A percentile compares a stretch with the other conserved stretches of the same genome.
Conservation (phyloP, 1,139 yeast genomes). For the Kodamaea arcana region DNA sequence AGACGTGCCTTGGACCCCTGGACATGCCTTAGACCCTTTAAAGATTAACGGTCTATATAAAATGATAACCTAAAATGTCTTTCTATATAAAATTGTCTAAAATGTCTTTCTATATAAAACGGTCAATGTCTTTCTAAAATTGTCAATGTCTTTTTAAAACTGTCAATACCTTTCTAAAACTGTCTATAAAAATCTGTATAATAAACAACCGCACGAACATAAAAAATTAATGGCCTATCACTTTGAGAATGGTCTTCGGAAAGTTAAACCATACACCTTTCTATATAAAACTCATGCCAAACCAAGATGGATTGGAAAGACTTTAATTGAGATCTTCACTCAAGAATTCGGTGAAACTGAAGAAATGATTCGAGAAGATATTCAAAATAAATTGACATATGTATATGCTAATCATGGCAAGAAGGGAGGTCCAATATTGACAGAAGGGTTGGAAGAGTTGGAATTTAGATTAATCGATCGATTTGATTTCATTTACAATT, state of each 20-base stretch:
- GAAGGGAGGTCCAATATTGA: slow-evolving; percentile 13
- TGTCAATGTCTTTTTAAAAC: no score
- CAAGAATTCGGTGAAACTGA: slow-evolving; percentile 41
- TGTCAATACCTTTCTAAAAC: no score
- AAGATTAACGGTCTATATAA: no score
- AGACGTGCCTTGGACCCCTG: no score
- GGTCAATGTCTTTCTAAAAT: no score
- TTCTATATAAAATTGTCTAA: no score
- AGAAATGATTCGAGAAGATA: slow-evolving; percentile 22
- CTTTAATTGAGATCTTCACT: slow-evolving; percentile 40
- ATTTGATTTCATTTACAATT: slow-evolving; percentile 48
- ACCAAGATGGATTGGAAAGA: slow-evolving; percentile 46
- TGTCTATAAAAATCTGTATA: background rate
- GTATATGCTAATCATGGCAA: slow-evolving; percentile 26
- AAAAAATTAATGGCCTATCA: slow-evolving; percentile 7
- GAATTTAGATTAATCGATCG: slow-evolving; percentile 25
- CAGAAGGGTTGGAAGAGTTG: slow-evolving; percentile 23
- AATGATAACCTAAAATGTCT: no score
- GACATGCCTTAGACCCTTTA: no score
- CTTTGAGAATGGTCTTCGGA: slow-evolving; percentile 40
- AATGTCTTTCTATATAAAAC: background rate
- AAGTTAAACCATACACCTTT: slow-evolving; percentile 45
- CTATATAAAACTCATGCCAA: slow-evolving; percentile 40
- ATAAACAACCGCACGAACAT: background rate
- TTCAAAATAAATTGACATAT: slow-evolving; percentile 22